Evolutionary conservation across 140 eudicot species (phyloP).

Genomic region (Flaveria floridana): DNA sequence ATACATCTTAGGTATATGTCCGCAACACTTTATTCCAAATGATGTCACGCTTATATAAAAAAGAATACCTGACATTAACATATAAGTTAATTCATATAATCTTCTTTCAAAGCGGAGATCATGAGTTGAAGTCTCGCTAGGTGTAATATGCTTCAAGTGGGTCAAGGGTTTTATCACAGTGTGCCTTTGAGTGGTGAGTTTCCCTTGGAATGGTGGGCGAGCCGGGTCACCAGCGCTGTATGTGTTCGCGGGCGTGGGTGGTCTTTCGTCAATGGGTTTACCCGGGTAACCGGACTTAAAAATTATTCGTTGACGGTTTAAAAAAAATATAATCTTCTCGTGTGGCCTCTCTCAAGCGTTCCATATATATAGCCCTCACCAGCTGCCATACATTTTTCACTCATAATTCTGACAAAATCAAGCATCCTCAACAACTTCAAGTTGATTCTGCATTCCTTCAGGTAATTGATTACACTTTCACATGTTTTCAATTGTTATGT

Average conservation of each 20-base stretch:
- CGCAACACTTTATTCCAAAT: neutral
- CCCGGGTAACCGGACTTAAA: too few species aligned
- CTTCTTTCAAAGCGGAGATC: neutral
- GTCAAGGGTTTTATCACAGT: too few species aligned
- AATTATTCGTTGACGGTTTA: too few species aligned
- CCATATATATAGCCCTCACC: conserved; percentile 18
- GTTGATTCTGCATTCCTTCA: conserved; percentile 20
- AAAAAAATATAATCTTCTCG: conserved; percentile 15
- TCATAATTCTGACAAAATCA: conserved; percentile 18
- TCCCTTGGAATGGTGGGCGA: too few species aligned
- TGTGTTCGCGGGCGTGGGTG: too few species aligned
- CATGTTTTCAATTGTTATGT: neutral
- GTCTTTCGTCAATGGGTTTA: too few species aligned
- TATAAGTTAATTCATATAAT: conserved; percentile 17
- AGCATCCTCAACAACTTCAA: conserved; percentile 16
- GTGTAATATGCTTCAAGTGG: too few species aligned
- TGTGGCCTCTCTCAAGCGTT: conserved; percentile 22
- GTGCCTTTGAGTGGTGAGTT: too few species aligned
- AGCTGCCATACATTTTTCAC: conserved; percentile 14
- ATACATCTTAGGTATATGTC: too few species aligned
- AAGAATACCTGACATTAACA: neutral
- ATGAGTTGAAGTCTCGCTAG: too few species aligned
- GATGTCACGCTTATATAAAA: neutral
- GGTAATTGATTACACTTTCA: conserved; percentile 20
- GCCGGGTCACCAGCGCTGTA: too few species aligned